Conservation (phyloP, 2,329 filamentous ascomycete species). For the Aspergillus sp. region DNA sequence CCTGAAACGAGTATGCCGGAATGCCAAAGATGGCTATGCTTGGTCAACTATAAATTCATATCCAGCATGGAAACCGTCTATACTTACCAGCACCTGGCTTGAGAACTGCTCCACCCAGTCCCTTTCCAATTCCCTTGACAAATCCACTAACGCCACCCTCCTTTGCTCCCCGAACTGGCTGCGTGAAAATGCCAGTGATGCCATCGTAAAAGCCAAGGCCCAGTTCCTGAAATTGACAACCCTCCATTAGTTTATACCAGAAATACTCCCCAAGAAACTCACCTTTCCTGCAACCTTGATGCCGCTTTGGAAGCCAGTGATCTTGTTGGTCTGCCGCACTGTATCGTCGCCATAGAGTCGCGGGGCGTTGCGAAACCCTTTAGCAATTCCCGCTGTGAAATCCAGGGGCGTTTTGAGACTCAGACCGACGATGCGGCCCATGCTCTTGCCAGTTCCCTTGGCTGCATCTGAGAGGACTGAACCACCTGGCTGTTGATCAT, state of each 20-base stretch:
- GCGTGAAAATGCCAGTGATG: constrained; percentile 73
- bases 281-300: constrained; percentile 71
- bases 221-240: constrained; percentile 51
- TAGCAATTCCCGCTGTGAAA: constrained; percentile 74
- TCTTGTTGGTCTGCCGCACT: constrained; percentile 71
- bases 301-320: constrained; percentile 72
- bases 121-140: constrained; percentile 75
- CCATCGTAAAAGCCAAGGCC: constrained; percentile 76
- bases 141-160: constrained; percentile 64
- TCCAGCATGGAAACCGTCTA: background rate
- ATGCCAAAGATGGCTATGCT: constrained; percentile 22
- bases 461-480: too few species aligned
- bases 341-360: constrained; percentile 80
- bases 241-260: constrained; percentile 1
- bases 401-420: constrained; percentile 78
- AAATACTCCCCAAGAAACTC: background rate
- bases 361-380: constrained; percentile 84
- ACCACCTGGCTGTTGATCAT: constrained; percentile 29
- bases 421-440: constrained; percentile 69
- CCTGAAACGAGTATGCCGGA: constrained; percentile 25
- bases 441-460: constrained; percentile 48
- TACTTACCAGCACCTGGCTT: constrained; percentile 72
- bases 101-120: constrained; percentile 72
- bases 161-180: constrained; percentile 66
- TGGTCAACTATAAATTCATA: too few species aligned